Evolutionary conservation across 805 yeast genomes (phyloP).

Genomic region (Candida michaelii): DNA sequence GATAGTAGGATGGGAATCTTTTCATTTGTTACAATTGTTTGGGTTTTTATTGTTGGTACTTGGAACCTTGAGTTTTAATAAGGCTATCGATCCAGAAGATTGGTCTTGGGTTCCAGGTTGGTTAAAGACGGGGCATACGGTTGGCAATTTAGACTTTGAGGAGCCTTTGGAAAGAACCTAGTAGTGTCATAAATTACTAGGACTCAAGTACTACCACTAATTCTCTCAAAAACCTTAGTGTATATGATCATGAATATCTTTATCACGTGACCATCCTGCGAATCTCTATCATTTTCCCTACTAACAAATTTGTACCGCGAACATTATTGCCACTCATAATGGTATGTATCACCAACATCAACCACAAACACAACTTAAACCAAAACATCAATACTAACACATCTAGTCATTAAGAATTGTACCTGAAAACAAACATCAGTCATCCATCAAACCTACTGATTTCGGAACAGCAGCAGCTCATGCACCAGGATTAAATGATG

Average conservation of each 20-base stretch:
- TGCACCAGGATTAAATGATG: conserved; percentile 70
- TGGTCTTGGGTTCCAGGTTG: conserved; percentile 48
- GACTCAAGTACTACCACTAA: too few species aligned
- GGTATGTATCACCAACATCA: conserved; percentile 7
- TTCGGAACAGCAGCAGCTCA: conserved; percentile 60
- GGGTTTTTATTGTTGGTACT: conserved; percentile 65
- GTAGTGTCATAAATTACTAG: too few species aligned
- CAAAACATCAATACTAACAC: too few species aligned
- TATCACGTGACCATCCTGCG: too few species aligned
- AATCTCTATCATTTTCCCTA: too few species aligned
- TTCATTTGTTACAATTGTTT: conserved; percentile 56
- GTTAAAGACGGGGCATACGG: conserved; percentile 31
- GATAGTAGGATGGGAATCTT: conserved; percentile 71
- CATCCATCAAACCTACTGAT: conserved; percentile 50
- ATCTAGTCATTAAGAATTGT: conserved; percentile 42
- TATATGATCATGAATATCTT: too few species aligned
- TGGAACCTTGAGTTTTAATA: conserved; percentile 76
- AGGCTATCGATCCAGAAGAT: conserved; percentile 55
- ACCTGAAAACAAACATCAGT: conserved; percentile 49
- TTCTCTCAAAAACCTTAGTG: too few species aligned
- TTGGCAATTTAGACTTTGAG: conserved; percentile 16
- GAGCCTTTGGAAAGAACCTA: conserved; percentile 31
- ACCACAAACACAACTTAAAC: too few species aligned
- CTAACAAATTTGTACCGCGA: too few species aligned
- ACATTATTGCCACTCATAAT: conserved; percentile 1